Conservation (phyloP, 2,329 filamentous ascomycete genomes). For the Trichoderma endophyticum region DNA sequence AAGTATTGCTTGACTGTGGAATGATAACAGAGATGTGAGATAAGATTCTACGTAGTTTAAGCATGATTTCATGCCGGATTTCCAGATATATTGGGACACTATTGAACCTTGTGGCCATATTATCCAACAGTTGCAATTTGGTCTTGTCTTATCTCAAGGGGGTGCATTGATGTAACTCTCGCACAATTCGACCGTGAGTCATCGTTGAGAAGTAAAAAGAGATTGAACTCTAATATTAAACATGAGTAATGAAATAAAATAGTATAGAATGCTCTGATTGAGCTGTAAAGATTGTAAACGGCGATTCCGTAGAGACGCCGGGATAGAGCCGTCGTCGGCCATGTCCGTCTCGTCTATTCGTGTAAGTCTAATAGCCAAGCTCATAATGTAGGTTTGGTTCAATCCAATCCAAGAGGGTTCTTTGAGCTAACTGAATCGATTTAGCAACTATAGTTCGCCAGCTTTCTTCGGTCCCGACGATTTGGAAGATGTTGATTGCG, state of each 20-base stretch:
- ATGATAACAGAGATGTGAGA: not conserved
- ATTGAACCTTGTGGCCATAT: not conserved
- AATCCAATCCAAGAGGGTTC: not conserved
- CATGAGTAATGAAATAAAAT: not conserved
- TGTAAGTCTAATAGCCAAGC: not conserved
- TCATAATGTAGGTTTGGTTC: not conserved
- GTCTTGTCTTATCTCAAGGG: not conserved
- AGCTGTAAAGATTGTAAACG: not conserved
- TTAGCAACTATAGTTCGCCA: not conserved
- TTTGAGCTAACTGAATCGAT: not conserved
- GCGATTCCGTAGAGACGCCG: not conserved
- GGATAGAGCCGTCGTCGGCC: not conserved
- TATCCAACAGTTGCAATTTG: not conserved
- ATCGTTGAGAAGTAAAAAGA: not conserved
- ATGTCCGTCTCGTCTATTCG: not conserved
- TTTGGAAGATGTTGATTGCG: not conserved
- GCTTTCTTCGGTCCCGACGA: not conserved
- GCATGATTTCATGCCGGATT: not conserved
- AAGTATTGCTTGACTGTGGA: not conserved
- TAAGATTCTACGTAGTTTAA: not conserved
- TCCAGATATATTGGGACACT: not conserved
- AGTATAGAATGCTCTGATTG: not conserved
- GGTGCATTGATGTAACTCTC: not conserved
- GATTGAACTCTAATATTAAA: too few species aligned
- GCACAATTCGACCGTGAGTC: not conserved